Base-by-base conservation (phyloP, 192 early-diverging fungal species). In the Linnemannia elongata region DNA sequence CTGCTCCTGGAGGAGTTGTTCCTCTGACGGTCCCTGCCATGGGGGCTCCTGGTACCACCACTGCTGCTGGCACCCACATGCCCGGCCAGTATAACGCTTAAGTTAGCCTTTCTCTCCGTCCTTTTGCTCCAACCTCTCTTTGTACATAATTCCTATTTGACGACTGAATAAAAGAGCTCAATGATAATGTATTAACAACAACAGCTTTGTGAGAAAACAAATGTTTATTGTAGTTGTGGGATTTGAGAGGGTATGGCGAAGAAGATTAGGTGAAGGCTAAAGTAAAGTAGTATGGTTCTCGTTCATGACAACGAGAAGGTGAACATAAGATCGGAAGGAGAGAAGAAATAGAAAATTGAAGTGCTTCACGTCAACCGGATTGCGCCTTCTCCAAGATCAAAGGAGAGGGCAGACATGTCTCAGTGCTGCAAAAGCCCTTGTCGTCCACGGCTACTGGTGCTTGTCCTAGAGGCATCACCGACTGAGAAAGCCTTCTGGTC, bases 361-460 rank as follows among this genome's bases (percentile, higher is more conserved):
- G n/a, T 36, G 22, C 36, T 38, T 83, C 72, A 83, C 4, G 35
- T 74, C 39, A 83, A 45, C 44, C 72, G 82, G 38, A 83, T 83
- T 69, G 82, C 82, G 82, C 82, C 82, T 55, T 77, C 82, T 69
- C 82, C 82, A 12, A 78, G n/a, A 39, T 72, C 45, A 73, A 83
- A 78, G 72, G 82, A 73, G 71, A 75, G 69, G 70, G 76, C 82
- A 73, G 68, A 49, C 22, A 39, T 33, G 57, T 78, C 71, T 83
- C 82, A 83, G 78, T 83, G 77, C 63, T 78, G 82, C 8, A 83
- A 22, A 2, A 83, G 82, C 0, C 82, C 47, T 1, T 36, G 45
- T 22, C 76, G 81, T 4, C 39, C 33, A 38, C 69, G 54, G 30
- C 68, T 52, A 39, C 74, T 76, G 49, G 66, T 82, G 68, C 75